Base-by-base conservation (phyloP, 345 rosid genomes). In the Jatropha curcas region DNA sequence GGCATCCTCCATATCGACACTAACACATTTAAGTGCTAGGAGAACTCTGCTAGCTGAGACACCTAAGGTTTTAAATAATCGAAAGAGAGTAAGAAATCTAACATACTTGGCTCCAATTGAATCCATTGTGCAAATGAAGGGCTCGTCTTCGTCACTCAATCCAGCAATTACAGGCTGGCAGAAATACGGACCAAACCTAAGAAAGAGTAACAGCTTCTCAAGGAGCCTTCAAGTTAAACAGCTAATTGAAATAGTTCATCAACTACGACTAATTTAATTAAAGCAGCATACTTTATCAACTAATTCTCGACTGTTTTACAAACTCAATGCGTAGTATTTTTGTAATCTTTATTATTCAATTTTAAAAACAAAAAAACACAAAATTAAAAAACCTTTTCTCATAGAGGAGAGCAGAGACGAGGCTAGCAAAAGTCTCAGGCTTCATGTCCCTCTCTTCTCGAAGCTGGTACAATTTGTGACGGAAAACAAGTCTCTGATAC, bases 131-230 rank as follows among this genome's bases (percentile, higher is more conserved):
- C 99, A 95, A 71, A 95, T 91, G 76, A 95, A 95, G 48, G 99
- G 99, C 81, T 91, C 89, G 82, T 91, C 89, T 69, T 92, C 98
- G 43, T 87, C 98, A 64, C 97, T 87, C 84, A 95, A 80, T 57
- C 99, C 99, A 63, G 96, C 97, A 85, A 95, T 91, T 28, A 92
- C 97, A 24, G 98, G 98, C 70, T 95, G 98, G 77, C 96, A 90
- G 81, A 95, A 87, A 84, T 92, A 95, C 25, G 97, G 98, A 72
- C 99, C 98, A 79, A 92, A 95, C 81, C 99, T 91, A 82, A 77
- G 63, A 74, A 24, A 20, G 60, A 66, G 37, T n/a, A 68, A 25
- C 39, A 60, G 37, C 14, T 70, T 19, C 71, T 16, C 7, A 22
- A 20, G 60, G 62, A 55, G 11, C 31, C 45, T 69, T 17, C 25